Base-by-base conservation (phyloP, 257 asterid species). In the Forsythia suspensa region DNA sequence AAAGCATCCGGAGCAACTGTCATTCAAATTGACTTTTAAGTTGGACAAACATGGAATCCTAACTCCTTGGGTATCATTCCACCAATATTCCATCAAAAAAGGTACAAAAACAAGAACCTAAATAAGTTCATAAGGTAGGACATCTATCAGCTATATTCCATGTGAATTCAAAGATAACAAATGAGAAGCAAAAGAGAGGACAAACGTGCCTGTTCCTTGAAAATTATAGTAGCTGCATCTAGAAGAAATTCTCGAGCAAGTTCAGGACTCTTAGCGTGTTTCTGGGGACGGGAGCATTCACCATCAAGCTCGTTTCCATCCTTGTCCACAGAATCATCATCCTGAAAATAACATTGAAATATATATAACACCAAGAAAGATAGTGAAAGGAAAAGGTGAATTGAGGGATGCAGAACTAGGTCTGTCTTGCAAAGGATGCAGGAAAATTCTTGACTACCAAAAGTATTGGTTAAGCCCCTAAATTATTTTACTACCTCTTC, bases 201-300 rank as follows among this genome's bases (percentile, higher is more conserved):
- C 15, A 74, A 39, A 81, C 98, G 77, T 91, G 89, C 99, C 97
- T 96, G 97, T 82, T 96, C 98, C 89, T 96, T 96, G 80, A 96
- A 96, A 80, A 96, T 96, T 73, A 96, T 96, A 77, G 98, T 91
- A 73, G 99, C 99, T 71, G 99, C 98, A 88, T 96, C 99, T 72
- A 96, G 88, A 85, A 96, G 99, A 87, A 96, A 96, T 85, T 96
- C 99, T 55, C 97, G 95, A 84, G 99, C 99, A 84, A 96, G 98
- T 86, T 96, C 99, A 84, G 99, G 98, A 85, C 98, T 96, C 94
- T 96, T 96, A 38, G 99, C 98, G 84, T 96, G 99, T 86, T 96
- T 96, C 81, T 94, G 99, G 77, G 99, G 99, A 78, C 98, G 97
- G 83, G 97, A 88, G 82, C 98, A 94, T 80, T 96, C 99, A 74